Evolutionary conservation across 2,329 filamentous ascomycete genomes (phyloP), one percentile per base, ranked within the genome.

Genomic region (Fonsecaea nubica): DNA sequence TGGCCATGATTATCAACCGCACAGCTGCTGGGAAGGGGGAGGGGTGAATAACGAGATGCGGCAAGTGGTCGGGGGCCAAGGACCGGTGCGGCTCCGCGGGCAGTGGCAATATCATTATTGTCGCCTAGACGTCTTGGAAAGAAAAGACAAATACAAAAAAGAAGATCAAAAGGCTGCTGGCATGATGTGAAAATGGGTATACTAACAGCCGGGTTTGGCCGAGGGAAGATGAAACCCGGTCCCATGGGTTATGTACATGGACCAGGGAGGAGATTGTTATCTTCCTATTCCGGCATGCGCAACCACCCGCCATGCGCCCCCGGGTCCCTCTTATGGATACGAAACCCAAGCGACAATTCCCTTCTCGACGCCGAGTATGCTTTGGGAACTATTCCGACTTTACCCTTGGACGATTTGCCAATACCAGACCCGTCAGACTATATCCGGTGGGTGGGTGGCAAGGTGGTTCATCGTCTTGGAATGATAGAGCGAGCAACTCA

Each of bases 1-100:
- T 25, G 18, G 21, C 45, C n/a, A 21, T 35, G 40, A 33, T 45
- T 21, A 45, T 45, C 8, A 59, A 50, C 57, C 10, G 12, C 18
- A 30, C 25, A 45, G 45, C 45, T 13, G 10, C 40, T n/a, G 13
- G 40, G 8, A n/a, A n/a, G 15, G 40, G 40, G 3, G 35, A 4
- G 35, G 7, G 2, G 25, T 18, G 18, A 25, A 32, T 12, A 4
- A 50, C 12, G 10, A 59, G 13, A 50, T 50, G 13, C 38, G 57
- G 40, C 25, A 33, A 36, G 40, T 9, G 33, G 5, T 35, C 25
- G 58, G 45, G 58, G 58, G 33, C 48, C 58, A 54, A 36, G 48
- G 48, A 61, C 30, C 58, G 58, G 58, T 61, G 58, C 58, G 58
- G 58, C 58, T 61, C 58, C 58, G 35, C 58, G 58, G 58, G 45